These are phyloP conservation scores for Entonaema liquescens DNA, from an alignment of 495 filamentous ascomycete species.

Conservation along the genomic window DNA sequence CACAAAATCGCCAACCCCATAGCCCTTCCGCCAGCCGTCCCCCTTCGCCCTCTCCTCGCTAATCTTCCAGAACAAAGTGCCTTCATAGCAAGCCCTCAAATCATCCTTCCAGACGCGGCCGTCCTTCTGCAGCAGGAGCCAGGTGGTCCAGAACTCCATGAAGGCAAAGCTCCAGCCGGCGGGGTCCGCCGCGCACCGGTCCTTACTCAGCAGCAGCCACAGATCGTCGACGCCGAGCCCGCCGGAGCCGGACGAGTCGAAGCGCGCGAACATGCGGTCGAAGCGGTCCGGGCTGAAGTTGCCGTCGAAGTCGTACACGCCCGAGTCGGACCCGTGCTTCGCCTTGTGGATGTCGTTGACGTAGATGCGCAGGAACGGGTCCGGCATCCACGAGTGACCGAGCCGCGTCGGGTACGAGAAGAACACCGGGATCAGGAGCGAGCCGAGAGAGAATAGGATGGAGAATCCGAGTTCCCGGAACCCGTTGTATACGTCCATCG, in stretches of 20 bases:
- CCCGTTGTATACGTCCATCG: slow-evolving; percentile 56
- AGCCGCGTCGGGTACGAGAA: slow-evolving; percentile 35
- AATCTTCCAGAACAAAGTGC: slow-evolving; percentile 48
- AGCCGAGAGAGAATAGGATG: slow-evolving; percentile 50
- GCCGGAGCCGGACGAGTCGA: slow-evolving; percentile 10
- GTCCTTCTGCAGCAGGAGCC: slow-evolving; percentile 58
- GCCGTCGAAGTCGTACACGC: slow-evolving; percentile 30
- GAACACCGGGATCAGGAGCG: slow-evolving; percentile 43
- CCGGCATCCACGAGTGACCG: slow-evolving; percentile 24
- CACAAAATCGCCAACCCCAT: slow-evolving; percentile 29
- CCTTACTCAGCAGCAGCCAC: slow-evolving; percentile 7
- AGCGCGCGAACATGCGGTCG: slow-evolving; percentile 27
- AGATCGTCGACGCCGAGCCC: slow-evolving; percentile 14
- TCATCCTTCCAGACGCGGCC: slow-evolving; percentile 59
- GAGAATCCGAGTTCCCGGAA: slow-evolving; percentile 59
- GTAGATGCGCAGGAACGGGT: slow-evolving; percentile 31
- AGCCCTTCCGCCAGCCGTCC: slow-evolving; percentile 44
- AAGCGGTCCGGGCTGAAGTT: slow-evolving; percentile 19
- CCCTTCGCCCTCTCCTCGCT: slow-evolving; percentile 38
- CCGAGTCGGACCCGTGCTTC: slow-evolving; percentile 33
- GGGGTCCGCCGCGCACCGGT: slow-evolving; percentile 31
- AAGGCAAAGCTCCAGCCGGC: slow-evolving; percentile 42
- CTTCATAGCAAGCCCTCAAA: slow-evolving; percentile 53
- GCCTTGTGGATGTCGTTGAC: slow-evolving; percentile 33
- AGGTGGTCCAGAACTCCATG: slow-evolving; percentile 58